Conservation (phyloP, 1,284 basidiomycete genomes). For the Sutorius eximius region DNA sequence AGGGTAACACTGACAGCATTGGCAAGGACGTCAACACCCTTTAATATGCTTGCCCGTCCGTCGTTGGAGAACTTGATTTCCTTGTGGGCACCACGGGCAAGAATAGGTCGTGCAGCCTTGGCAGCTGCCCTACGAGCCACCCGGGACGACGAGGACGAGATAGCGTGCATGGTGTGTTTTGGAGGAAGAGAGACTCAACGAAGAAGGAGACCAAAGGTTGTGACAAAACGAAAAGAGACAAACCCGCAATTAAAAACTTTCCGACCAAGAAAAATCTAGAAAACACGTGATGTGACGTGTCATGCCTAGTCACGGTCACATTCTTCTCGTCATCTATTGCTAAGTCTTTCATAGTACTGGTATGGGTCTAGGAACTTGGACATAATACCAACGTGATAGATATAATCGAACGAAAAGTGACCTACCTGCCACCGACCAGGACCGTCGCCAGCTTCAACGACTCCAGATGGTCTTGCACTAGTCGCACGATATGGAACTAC, state of each 20-base stretch:
- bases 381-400: too few relatives aligned
- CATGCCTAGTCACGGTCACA: not conserved
- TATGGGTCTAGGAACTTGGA: too few relatives aligned
- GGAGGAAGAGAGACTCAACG: not conserved
- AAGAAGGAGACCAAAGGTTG: not conserved
- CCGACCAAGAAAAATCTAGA: constrained; percentile 23
- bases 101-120: constrained; percentile 40
- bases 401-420: too few relatives aligned
- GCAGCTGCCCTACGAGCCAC: constrained; percentile 50
- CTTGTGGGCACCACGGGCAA: constrained; percentile 83
- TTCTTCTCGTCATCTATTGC: too few relatives aligned
- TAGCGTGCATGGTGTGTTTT: constrained; percentile 25
- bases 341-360: too few relatives aligned
- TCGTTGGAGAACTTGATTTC: constrained; percentile 98
- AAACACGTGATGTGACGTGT: constrained; percentile 20
- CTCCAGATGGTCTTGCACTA: too few relatives aligned
- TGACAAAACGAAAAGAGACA: not conserved
- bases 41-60: constrained; percentile 90
- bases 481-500: too few relatives aligned
- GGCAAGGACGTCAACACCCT: constrained; percentile 94
- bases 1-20: constrained; percentile 95
- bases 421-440: too few relatives aligned
- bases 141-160: constrained; percentile 42
- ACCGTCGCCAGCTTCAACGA: too few relatives aligned
- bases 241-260: constrained; percentile 19